phyloP scores from a whole-genome alignment of 352 stramenopile species.

The Globisporangium polare region DNA sequence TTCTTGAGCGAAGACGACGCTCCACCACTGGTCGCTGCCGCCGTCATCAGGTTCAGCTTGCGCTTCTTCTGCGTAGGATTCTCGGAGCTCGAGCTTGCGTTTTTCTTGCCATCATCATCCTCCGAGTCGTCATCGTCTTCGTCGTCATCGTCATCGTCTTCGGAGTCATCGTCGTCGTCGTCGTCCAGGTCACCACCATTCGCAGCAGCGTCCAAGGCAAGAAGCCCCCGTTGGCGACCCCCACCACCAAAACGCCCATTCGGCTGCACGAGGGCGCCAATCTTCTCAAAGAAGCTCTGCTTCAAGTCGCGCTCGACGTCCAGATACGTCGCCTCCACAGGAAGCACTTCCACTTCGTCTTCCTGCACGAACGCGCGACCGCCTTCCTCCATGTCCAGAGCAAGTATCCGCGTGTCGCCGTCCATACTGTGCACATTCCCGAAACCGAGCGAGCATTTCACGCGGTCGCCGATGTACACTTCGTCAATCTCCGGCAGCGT shows the following conservation, averaged over 20 bases:
- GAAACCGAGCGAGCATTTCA: slow-evolving; percentile 41
- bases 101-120: slow-evolving; percentile 15
- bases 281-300: slow-evolving; percentile 63
- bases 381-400: slow-evolving; percentile 39
- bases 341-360: slow-evolving; percentile 51
- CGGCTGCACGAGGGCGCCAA: slow-evolving; percentile 51
- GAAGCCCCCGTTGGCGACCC: slow-evolving; percentile 9
- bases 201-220: slow-evolving; percentile 17
- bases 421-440: slow-evolving; percentile 40
- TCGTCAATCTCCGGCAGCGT: slow-evolving; percentile 57
- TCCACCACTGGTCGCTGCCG: slow-evolving; percentile 4
- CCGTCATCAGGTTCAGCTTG: slow-evolving; percentile 52
- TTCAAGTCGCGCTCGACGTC: slow-evolving; percentile 57
- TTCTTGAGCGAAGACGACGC: slow-evolving; percentile 24
- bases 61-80: slow-evolving; percentile 45
- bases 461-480: slow-evolving; percentile 56
- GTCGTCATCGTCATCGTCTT: slow-evolving; percentile 7
- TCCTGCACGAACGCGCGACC: slow-evolving; percentile 50
- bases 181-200: slow-evolving; percentile 24
- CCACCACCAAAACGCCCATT: slow-evolving; percentile 34
- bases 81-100: background rate
- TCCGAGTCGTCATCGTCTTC: slow-evolving; percentile 28
- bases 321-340: slow-evolving; percentile 45
- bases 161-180: slow-evolving; percentile 16
- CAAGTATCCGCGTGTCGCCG: slow-evolving; percentile 35